phyloP scores from a whole-genome alignment of 495 filamentous ascomycete species.

The Hypoxylon fuscum region DNA sequence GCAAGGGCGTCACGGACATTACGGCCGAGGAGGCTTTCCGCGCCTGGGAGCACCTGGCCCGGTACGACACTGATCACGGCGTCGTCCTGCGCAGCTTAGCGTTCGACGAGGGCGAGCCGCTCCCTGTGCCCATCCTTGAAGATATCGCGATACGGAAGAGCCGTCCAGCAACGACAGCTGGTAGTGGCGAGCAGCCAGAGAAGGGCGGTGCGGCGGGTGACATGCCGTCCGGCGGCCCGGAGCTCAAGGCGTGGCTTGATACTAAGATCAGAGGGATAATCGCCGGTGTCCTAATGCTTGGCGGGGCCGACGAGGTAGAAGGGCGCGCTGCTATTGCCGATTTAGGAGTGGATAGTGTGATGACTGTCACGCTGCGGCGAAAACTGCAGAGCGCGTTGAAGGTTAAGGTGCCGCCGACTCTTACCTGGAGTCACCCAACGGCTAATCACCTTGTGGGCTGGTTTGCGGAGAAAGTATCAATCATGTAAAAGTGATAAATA shows the following conservation, averaged over 20 bases:
- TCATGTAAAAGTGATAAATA: neutral
- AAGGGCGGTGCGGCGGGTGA: neutral
- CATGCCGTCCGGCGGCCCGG: slow-evolving; percentile 20
- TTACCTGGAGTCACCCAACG: slow-evolving; percentile 54
- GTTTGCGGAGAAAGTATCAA: slow-evolving; percentile 40
- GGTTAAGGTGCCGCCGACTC: slow-evolving; percentile 55
- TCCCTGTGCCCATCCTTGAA: slow-evolving; percentile 43
- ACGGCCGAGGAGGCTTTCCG: slow-evolving; percentile 53
- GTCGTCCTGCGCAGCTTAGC: slow-evolving; percentile 46
- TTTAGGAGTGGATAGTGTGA: slow-evolving; percentile 56
- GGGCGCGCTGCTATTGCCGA: slow-evolving; percentile 46
- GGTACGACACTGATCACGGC: slow-evolving; percentile 49
- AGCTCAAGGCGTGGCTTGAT: slow-evolving; percentile 42
- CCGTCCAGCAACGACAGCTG: neutral
- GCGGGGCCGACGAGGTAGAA: slow-evolving; percentile 48
- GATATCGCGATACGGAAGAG: slow-evolving; percentile 46
- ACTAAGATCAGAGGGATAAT: slow-evolving; percentile 33
- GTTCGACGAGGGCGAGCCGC: slow-evolving; percentile 42
- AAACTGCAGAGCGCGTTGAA: slow-evolving; percentile 50
- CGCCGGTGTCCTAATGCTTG: slow-evolving; percentile 39
- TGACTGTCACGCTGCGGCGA: slow-evolving; percentile 52
- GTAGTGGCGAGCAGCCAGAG: neutral
- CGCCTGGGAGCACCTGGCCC: slow-evolving; percentile 52
- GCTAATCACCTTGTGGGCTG: slow-evolving; percentile 47
- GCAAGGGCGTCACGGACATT: slow-evolving; percentile 55